phyloP scores from a whole-genome alignment of 768 basidiomycete species.

The Hygrophorus russula region DNA sequence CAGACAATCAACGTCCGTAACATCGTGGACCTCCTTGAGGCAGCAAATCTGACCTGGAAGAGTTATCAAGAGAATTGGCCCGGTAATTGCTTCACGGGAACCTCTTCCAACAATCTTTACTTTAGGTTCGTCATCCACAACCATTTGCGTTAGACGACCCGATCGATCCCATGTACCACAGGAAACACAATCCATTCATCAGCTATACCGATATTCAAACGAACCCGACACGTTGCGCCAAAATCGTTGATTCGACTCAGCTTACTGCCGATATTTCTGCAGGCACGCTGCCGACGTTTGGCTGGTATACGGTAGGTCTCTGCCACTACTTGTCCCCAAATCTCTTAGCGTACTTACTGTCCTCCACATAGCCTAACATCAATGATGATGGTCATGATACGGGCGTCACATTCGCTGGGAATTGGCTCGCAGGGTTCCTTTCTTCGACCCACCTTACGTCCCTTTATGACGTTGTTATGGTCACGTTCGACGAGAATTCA shows the following conservation, averaged over 20 bases:
- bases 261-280: not conserved
- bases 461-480: slow-evolving; percentile 4
- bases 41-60: slow-evolving; percentile 6
- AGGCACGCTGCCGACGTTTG: not conserved
- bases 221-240: not conserved
- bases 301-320: not conserved
- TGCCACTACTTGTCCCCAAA: not conserved
- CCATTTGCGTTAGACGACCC: not conserved
- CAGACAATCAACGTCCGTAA: slow-evolving; percentile 1
- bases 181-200: not conserved
- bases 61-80: slow-evolving; percentile 6
- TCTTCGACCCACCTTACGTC: not conserved
- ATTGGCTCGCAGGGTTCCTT: slow-evolving; percentile 5
- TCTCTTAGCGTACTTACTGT: not conserved
- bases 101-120: not conserved
- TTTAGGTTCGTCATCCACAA: not conserved
- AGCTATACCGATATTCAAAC: not conserved
- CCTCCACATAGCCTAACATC: slow-evolving; percentile 3
- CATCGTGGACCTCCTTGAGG: slow-evolving; percentile 5
- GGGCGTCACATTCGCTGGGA: slow-evolving; percentile 5
- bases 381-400: slow-evolving; percentile 6
- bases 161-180: not conserved
- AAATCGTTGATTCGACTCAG: not conserved
- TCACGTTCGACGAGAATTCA: slow-evolving; percentile 2
- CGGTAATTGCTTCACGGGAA: slow-evolving; percentile 2